These are phyloP conservation scores for Fusarium pilosicola DNA, from an alignment of 2,329 filamentous ascomycete genomes.

Conservation along the genomic window DNA sequence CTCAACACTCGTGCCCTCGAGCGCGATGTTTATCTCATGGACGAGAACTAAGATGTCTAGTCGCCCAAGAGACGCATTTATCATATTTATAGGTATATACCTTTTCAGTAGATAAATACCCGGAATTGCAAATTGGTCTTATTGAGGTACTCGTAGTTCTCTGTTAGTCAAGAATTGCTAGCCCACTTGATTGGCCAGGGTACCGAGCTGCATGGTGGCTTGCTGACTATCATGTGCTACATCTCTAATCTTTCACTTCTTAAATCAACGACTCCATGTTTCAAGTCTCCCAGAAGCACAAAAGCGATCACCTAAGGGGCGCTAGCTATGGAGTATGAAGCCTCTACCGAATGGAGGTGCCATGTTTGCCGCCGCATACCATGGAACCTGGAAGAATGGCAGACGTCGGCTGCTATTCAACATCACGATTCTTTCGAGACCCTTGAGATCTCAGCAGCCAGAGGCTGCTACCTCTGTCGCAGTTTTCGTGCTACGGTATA, in stretches of 20 bases:
- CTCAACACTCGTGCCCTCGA: slow-evolving; percentile 43
- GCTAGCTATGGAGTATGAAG: not conserved
- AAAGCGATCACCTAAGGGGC: too few species aligned
- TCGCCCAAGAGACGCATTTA: too few species aligned
- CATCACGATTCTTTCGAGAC: not conserved
- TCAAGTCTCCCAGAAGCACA: not conserved
- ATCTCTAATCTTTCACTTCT: not conserved
- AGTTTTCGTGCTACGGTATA: not conserved
- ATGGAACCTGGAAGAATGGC: not conserved
- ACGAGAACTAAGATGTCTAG: slow-evolving; percentile 11
- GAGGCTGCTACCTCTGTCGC: not conserved
- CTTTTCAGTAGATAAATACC: not conserved
- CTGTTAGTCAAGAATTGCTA: not conserved
- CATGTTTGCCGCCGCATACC: not conserved
- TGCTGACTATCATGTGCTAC: not conserved
- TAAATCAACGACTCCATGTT: too few species aligned
- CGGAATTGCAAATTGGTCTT: not conserved
- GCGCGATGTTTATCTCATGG: slow-evolving; percentile 39
- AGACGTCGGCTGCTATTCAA: not conserved
- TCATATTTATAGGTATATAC: not conserved
- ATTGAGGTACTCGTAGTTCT: not conserved
- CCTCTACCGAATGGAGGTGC: not conserved
- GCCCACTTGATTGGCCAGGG: not conserved
- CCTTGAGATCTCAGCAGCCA: not conserved
- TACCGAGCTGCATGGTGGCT: not conserved